Evolutionary conservation across 345 rosid genomes (phyloP).

Genomic region (Nasturtium officinale): DNA sequence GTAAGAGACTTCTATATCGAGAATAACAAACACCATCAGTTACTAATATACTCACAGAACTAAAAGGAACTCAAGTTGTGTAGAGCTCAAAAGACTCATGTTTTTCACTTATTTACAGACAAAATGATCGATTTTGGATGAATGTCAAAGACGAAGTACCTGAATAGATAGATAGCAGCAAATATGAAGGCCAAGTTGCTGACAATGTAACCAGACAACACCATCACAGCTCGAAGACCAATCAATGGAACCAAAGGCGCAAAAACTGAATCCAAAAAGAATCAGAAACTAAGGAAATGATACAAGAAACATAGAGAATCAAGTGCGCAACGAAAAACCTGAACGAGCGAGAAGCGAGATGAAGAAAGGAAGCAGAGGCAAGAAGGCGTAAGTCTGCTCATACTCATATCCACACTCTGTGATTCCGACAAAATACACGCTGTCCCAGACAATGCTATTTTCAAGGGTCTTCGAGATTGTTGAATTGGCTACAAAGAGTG

Average conservation of each 20-base stretch:
- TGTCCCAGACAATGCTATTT: slow-evolving; percentile 78
- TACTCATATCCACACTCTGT: slow-evolving; percentile 91
- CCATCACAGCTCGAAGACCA: slow-evolving; percentile 82
- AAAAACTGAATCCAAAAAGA: slow-evolving; percentile 53
- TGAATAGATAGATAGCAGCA: slow-evolving; percentile 56
- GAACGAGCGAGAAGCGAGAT: slow-evolving; percentile 60
- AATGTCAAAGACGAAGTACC: slow-evolving; percentile 36
- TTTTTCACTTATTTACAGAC: background rate
- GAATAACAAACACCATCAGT: background rate
- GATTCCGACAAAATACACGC: slow-evolving; percentile 77
- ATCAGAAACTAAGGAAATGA: background rate
- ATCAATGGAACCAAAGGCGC: slow-evolving; percentile 70
- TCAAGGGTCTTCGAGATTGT: slow-evolving; percentile 52
- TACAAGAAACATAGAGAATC: background rate
- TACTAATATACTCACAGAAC: background rate
- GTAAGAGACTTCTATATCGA: slow-evolving; percentile 29
- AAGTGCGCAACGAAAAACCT: slow-evolving; percentile 54
- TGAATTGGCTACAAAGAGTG: slow-evolving; percentile 35
- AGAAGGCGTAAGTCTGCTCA: slow-evolving; percentile 89
- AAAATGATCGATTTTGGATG: background rate
- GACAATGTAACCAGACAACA: slow-evolving; percentile 68
- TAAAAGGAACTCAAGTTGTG: background rate
- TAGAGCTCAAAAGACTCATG: slow-evolving; percentile 5
- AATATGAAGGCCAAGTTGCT: slow-evolving; percentile 67
- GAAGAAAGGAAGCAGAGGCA: slow-evolving; percentile 75